Percentiles rank a stretch among this genome's conserved stretches.
phyloP scores from a whole-genome alignment of 2,329 filamentous ascomycete genomes.

The Stemphylium vesicarium region DNA sequence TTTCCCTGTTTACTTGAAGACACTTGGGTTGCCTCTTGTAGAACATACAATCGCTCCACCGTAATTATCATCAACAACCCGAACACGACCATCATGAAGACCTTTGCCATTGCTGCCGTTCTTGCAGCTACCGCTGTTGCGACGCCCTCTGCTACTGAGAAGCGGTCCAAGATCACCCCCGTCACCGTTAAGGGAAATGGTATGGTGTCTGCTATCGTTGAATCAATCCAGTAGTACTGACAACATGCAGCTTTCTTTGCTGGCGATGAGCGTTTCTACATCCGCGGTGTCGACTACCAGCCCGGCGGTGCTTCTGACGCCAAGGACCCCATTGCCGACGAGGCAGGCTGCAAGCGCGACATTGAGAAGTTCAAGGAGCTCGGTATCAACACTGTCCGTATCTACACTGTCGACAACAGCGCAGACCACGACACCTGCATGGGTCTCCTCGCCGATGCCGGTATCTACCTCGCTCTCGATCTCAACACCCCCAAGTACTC shows the following conservation, averaged over 20 bases:
- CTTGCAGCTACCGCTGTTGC: conserved; percentile 56
- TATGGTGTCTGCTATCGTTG: conserved; percentile 32
- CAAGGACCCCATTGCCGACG: conserved; percentile 77
- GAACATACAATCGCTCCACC: neutral
- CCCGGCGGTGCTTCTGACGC: conserved; percentile 68
- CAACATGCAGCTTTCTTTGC: conserved; percentile 63
- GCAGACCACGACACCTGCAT: conserved; percentile 84
- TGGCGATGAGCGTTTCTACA: conserved; percentile 65
- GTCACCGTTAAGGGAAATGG: conserved; percentile 69
- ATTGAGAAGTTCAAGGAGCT: conserved; percentile 82
- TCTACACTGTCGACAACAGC: conserved; percentile 92
- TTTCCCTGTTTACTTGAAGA: conserved; percentile 7
- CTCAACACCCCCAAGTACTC: conserved; percentile 93
- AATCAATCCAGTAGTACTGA: conserved; percentile 22
- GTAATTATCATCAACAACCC: conserved; percentile 14
- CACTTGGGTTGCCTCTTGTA: neutral
- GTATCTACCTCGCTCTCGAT: conserved; percentile 91
- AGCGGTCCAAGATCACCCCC: conserved; percentile 55
- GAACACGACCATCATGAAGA: conserved; percentile 58
- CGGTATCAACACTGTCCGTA: conserved; percentile 88
- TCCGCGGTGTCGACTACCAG: conserved; percentile 70
- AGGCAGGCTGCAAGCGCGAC: conserved; percentile 74
- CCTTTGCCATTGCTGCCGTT: conserved; percentile 54
- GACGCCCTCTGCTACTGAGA: conserved; percentile 43
- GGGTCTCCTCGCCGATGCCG: conserved; percentile 76